Base-by-base conservation (phyloP, 2,329 filamentous ascomycete genomes). In the Fusarium floridanum region DNA sequence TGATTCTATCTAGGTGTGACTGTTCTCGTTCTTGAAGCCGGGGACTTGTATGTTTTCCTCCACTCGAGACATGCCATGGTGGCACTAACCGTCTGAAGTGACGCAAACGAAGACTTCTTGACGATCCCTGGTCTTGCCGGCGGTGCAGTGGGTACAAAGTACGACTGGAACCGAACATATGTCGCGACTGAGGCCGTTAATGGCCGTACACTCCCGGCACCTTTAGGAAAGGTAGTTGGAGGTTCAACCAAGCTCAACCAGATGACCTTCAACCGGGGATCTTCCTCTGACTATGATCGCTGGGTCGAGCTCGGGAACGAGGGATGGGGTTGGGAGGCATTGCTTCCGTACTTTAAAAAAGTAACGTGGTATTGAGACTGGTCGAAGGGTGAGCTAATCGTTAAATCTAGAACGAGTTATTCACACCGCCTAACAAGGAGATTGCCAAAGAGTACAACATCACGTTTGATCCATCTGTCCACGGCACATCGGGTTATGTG, bases 291-390 rank as follows among this genome's bases (percentile, higher is more conserved):
- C 24, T 86, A 87, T 50, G 80, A 87, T 48, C 78, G 82, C 0
- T 89, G 87, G 87, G 82, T 81, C 11, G 78, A 79, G 5, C 77
- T 89, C 0, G 87, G 86, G 0, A 86, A 87, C 36, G 73, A 80
- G 0, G 85, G 84, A 2, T 87, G 84, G 80, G 78, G 84, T 9
- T 82, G 79, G 80, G 66, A 78, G 16, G 68, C 77, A 14, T 39
- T 88, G 11, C 77, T 85, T 0, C 85, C 84, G 0, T 88, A 86
- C 45, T 84, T 88, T 67, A 84, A 83, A 39, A 87, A 87, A 76
- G 84, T 83, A 39, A 3, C 4, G 5, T 10, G 14, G 0, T 2
- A 3, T 1, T 50, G 9, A 17, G n/a, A 29, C 14, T 2, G 2
- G 3, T 22, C 6, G 4, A 11, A 10, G 14, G 3, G 22, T 5